Base-by-base conservation (phyloP, 2,329 filamentous ascomycete species). In the Paramyrothecium roridum region DNA sequence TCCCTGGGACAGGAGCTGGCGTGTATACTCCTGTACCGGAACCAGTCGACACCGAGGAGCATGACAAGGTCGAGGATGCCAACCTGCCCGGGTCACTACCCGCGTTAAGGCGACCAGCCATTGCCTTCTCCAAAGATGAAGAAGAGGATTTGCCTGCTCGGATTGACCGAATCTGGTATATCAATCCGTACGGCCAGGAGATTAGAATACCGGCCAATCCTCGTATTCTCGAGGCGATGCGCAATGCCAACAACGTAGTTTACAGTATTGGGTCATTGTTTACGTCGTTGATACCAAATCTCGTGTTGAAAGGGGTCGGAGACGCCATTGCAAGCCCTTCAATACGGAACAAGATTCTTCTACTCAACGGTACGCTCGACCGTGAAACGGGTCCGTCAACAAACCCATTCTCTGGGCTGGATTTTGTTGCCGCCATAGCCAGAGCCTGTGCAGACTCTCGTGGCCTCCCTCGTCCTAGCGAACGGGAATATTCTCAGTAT, bases 111-210 rank as follows among this genome's bases (percentile, higher is more conserved):
- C 86, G 89, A 55, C 90, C 89, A 52, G 90, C 96, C 59, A 92
- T 97, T 57, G 78, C 80, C 4, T 96, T 96, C 69, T 88, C 83
- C 66, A 98, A 98, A 73, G 72, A 78, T 65, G 79, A 84, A 43
- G 87, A 91, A 59, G 85, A 90, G 57, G 90, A 93, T 54, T 78
- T 98, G 1, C 83, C 90, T 0, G 81, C 88, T 0, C 82, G 90
- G 26, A 96, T 98, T 62, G 80, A 87, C 54, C 78, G 93, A 2
- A 81, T 98, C 33, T 98, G 92, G 91, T 98, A 98, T 76, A 98
- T 98, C 75, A 98, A 97, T 67, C 93, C 93, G 0, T 98, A 97
- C 70, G 93, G 93, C n/a, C 91, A 97, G 68, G 93, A 97, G 72
- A 97, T 98, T 62, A 85, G 87, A 19, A 90, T 93, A 1, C 82